Base-by-base conservation (phyloP, 805 yeast species). In the Sugiyamaella marilandica region DNA sequence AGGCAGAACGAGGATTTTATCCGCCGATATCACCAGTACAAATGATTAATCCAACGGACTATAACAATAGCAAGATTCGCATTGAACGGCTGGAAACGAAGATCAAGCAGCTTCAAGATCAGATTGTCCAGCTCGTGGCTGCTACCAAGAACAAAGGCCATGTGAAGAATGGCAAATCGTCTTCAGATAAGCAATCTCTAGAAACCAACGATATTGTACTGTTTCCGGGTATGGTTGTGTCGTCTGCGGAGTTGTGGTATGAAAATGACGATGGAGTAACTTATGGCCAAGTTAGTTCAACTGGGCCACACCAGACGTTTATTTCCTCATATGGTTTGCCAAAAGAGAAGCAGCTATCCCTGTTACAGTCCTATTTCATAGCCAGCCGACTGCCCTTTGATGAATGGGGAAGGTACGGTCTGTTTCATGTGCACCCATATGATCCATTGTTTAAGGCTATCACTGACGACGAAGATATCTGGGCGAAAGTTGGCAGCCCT, bases 21-120 rank as follows among this genome's bases (percentile, higher is more conserved):
- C n/a, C 16, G n/a, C 24, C 43, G 5, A 11, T 19, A 39, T 21
- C 14, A 9, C 13, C 13, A 11, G 13, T 16, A 5, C 43, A 39
- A 16, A 16, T 19, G 16, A 39, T 39, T n/a, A 39, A 39, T 16
- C 43, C 43, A 16, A 39, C 43, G 43, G 43, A 39, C 24, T 39
- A 7, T 39, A 39, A 39, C 9, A 39, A 39, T 13, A 39, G 43
- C 43, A 39, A 39, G 19, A 39, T 39, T 21, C 43, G 43, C 13
- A 39, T 39, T 16, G 43, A 39, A 16, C 16, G 43, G 43, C 24
- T 39, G 24, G 43, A 39, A 19, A 39, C 14, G 43, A 39, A 39
- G 21, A 39, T 39, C 43, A 39, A 39, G 19, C 43, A 39, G 43
- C 43, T 39, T 8, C 14, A 39, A 5, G 43, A 39, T 39, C 43